phyloP scores from a whole-genome alignment of 169 alveolate species.

The Plasmodium gallinaceum region DNA sequence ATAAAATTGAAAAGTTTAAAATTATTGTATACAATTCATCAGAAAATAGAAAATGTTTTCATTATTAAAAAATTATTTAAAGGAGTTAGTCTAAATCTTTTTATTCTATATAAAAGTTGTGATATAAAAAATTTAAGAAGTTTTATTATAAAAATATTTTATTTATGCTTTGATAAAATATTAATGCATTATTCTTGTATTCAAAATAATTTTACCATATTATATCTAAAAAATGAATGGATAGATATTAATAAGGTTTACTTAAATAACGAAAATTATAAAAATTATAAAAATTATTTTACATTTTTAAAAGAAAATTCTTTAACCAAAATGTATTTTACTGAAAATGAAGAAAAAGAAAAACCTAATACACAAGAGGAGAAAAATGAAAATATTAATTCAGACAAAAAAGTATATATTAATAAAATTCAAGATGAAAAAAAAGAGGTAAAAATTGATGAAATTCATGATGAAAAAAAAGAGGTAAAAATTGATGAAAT shows the following conservation, averaged over 20 bases:
- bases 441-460: neutral
- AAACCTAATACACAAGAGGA: neutral
- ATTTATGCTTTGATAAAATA: conserved; percentile 14
- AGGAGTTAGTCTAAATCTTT: conserved; percentile 25
- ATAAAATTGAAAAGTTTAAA: conserved; percentile 37
- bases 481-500: neutral
- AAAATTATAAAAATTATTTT: neutral
- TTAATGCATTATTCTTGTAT: neutral
- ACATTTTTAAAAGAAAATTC: neutral
- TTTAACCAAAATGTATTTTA: neutral
- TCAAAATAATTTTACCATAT: neutral
- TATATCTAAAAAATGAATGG: neutral
- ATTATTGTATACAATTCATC: conserved; percentile 18
- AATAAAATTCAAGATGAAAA: neutral
- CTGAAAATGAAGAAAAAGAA: neutral
- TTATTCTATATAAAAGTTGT: conserved; percentile 35
- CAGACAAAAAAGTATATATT: neutral
- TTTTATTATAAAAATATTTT: conserved; percentile 32
- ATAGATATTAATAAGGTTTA: neutral
- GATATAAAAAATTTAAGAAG: conserved; percentile 3
- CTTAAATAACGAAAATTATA: neutral
- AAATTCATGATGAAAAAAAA: neutral
- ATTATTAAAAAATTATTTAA: conserved; percentile 26
- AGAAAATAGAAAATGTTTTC: conserved; percentile 18
- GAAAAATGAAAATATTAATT: neutral